Evolutionary conservation across 1,284 basidiomycete species (phyloP).

Genomic region (Malassezia restricta): DNA sequence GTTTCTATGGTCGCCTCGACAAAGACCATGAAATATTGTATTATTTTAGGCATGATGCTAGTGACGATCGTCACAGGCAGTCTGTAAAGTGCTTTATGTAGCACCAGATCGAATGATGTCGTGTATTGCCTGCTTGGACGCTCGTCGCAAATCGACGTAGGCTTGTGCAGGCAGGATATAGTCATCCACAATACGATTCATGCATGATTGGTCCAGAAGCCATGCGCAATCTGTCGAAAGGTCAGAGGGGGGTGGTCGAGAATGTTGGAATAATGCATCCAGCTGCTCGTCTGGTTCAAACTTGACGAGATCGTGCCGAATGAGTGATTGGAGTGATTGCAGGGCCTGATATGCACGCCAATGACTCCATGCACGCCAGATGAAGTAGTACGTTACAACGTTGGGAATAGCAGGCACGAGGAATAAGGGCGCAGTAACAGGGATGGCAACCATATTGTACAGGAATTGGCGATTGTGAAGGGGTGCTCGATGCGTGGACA

Average conservation of each 20-base stretch:
- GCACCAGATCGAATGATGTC: neutral
- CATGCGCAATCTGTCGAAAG: neutral
- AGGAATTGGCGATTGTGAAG: conserved; percentile 30
- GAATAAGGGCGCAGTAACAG: conserved; percentile 37
- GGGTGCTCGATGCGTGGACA: conserved; percentile 27
- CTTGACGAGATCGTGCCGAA: conserved; percentile 22
- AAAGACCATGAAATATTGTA: too few relatives aligned
- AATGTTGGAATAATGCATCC: conserved; percentile 13
- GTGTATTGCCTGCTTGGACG: conserved; percentile 10
- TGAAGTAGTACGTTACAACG: conserved; percentile 42
- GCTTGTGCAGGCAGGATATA: conserved; percentile 12
- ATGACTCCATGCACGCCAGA: conserved; percentile 32
- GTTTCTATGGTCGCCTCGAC: too few relatives aligned
- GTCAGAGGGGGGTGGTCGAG: neutral
- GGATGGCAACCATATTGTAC: conserved; percentile 34
- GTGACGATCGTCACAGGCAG: neutral
- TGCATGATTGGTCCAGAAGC: neutral
- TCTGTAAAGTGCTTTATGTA: too few relatives aligned
- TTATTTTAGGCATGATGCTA: neutral
- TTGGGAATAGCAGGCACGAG: conserved; percentile 42
- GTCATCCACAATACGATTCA: neutral
- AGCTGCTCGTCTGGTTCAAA: conserved; percentile 26
- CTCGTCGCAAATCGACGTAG: conserved; percentile 17
- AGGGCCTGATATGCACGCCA: conserved; percentile 33
- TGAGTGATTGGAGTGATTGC: conserved; percentile 22